Percentiles rank a stretch among this genome's conserved stretches.
Evolutionary conservation across 345 rosid genomes (phyloP).

Genomic region (Corymbia maculata): DNA sequence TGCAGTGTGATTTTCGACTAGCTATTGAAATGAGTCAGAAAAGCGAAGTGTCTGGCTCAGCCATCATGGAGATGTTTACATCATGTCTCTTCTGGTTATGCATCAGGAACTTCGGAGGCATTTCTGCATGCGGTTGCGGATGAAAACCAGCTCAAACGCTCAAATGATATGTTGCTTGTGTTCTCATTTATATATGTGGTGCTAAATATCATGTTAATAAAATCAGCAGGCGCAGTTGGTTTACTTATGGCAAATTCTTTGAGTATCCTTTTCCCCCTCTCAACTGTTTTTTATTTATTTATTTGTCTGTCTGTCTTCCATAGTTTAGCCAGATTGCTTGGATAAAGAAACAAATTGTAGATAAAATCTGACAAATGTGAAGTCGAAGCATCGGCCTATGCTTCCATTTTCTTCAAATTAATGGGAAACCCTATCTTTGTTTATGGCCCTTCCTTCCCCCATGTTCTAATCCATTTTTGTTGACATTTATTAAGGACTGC

Average conservation of each 20-base stretch:
- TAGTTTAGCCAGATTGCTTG: neutral
- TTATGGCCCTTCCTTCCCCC: neutral
- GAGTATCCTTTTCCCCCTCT: slow-evolving; percentile 53
- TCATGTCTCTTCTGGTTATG: slow-evolving; percentile 2
- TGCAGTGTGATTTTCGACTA: neutral
- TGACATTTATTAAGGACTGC: neutral
- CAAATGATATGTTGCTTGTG: slow-evolving; percentile 66
- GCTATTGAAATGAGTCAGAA: neutral
- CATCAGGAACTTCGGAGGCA: slow-evolving; percentile 85
- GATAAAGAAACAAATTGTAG: neutral
- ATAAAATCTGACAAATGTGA: neutral
- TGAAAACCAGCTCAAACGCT: slow-evolving; percentile 65
- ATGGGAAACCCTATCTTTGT: neutral
- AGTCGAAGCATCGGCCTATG: neutral
- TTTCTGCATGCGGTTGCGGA: slow-evolving; percentile 90
- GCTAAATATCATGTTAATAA: slow-evolving; percentile 55
- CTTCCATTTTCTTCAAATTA: neutral
- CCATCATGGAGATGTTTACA: neutral
- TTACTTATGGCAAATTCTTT: slow-evolving; percentile 78
- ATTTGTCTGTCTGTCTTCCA: neutral
- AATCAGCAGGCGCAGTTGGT: slow-evolving; percentile 77
- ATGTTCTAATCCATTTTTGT: neutral
- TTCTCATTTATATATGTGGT: slow-evolving; percentile 53
- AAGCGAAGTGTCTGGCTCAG: neutral
- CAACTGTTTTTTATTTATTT: neutral